Conservation (phyloP, 2,329 filamentous ascomycete species). For the Fusarium oligoseptatum region DNA sequence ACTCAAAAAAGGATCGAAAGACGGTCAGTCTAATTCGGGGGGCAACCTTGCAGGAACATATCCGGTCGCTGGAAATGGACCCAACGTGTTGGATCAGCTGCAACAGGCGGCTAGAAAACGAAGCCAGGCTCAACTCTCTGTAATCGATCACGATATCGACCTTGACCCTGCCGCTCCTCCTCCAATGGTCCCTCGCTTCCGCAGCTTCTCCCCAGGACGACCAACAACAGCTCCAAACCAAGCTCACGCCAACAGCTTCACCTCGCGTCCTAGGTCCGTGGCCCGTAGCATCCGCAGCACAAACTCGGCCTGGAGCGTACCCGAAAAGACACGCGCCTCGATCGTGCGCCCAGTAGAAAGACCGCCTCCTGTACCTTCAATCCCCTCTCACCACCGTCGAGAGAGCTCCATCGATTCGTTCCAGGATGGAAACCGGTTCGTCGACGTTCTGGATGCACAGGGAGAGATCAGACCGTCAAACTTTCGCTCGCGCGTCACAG, state of each 20-base stretch:
- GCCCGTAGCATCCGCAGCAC: slow-evolving; percentile 37
- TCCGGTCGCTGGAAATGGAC: slow-evolving; percentile 45
- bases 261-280: slow-evolving; percentile 30
- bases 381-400: slow-evolving; percentile 39
- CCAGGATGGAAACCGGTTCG: slow-evolving; percentile 39
- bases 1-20: neutral
- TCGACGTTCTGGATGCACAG: slow-evolving; percentile 71
- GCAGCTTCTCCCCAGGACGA: slow-evolving; percentile 21
- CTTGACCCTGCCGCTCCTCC: slow-evolving; percentile 24
- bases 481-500: slow-evolving; percentile 63
- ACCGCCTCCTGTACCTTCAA: slow-evolving; percentile 40
- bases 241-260: slow-evolving; percentile 9
- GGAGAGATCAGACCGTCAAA: slow-evolving; percentile 63
- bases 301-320: slow-evolving; percentile 33
- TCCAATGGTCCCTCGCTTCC: slow-evolving; percentile 36
- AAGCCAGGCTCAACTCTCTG: slow-evolving; percentile 40
- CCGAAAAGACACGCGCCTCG: slow-evolving; percentile 24
- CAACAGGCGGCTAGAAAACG: slow-evolving; percentile 45
- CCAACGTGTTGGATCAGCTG: slow-evolving; percentile 43
- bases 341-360: slow-evolving; percentile 18
- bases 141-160: slow-evolving; percentile 9
- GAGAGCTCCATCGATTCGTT: slow-evolving; percentile 35
- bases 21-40: too few species aligned
- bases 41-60: slow-evolving; percentile 38
- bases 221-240: slow-evolving; percentile 42